Conservation (phyloP, 2,329 filamentous ascomycete species). For the Scedosporium apiospermum region DNA sequence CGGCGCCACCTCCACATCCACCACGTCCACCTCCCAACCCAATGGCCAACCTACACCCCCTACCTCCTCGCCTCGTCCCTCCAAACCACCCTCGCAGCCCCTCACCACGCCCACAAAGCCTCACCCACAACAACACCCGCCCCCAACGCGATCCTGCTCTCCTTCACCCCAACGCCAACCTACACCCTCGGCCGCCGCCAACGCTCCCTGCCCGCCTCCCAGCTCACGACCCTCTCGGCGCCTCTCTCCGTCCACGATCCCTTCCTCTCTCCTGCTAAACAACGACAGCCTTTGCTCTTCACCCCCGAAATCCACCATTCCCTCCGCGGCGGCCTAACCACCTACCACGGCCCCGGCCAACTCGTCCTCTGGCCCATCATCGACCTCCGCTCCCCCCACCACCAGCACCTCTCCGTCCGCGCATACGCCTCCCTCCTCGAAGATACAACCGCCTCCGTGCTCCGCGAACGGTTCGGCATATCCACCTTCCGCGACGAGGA, state of each 20-base stretch:
- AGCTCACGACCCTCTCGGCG: constrained; percentile 33
- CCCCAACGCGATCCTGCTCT: constrained; percentile 66
- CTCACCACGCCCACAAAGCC: constrained; percentile 6
- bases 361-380: constrained; percentile 85
- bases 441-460: constrained; percentile 58
- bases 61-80: constrained; percentile 16
- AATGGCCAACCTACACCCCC: constrained; percentile 3
- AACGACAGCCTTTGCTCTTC: constrained; percentile 18
- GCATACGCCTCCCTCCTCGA: constrained; percentile 75
- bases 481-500: constrained; percentile 50
- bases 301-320: constrained; percentile 58
- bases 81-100: constrained; percentile 22
- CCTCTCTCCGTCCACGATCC: constrained; percentile 24
- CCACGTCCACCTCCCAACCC: constrained; percentile 4
- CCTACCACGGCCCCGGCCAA: constrained; percentile 92
- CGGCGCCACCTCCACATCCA: constrained; percentile 1
- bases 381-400: constrained; percentile 55
- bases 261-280: constrained; percentile 17
- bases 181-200: constrained; percentile 90
- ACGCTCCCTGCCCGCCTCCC: constrained; percentile 31
- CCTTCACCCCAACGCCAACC: constrained; percentile 72
- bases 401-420: constrained; percentile 56
- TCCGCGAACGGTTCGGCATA: constrained; percentile 48
- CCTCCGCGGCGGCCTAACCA: constrained; percentile 80
- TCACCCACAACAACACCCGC: background rate